Percentiles rank a stretch among this genome's conserved stretches.
Evolutionary conservation across 2,329 filamentous ascomycete genomes (phyloP).

Genomic region (Fusarium miscanthi): DNA sequence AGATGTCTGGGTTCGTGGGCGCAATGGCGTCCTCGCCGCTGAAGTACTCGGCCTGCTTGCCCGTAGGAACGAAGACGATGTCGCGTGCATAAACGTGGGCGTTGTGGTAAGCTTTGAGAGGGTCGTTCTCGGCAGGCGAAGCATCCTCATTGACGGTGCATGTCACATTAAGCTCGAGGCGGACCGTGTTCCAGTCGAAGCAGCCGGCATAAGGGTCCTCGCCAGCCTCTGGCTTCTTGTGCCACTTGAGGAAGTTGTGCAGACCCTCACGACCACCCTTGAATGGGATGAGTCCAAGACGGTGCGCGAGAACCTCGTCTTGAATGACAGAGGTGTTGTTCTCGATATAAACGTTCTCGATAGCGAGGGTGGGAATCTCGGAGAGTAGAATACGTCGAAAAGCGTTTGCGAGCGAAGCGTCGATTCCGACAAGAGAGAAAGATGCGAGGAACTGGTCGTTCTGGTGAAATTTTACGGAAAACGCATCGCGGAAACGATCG

Average conservation of each 20-base stretch:
- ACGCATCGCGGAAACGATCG: slow-evolving; percentile 75
- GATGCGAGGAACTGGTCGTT: slow-evolving; percentile 81
- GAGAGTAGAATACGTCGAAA: slow-evolving; percentile 96
- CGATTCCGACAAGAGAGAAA: slow-evolving; percentile 92
- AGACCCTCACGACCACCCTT: slow-evolving; percentile 82
- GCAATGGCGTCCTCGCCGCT: slow-evolving; percentile 74
- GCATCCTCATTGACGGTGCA: slow-evolving; percentile 85
- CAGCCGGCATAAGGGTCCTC: slow-evolving; percentile 69
- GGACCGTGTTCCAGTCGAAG: slow-evolving; percentile 88
- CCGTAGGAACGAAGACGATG: slow-evolving; percentile 80
- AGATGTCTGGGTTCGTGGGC: slow-evolving; percentile 89
- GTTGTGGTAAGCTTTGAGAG: slow-evolving; percentile 84
- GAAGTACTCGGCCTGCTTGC: slow-evolving; percentile 77
- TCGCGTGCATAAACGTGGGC: slow-evolving; percentile 85
- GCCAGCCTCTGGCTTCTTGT: slow-evolving; percentile 73
- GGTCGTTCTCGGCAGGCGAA: slow-evolving; percentile 78
- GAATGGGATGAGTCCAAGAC: slow-evolving; percentile 90
- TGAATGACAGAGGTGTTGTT: slow-evolving; percentile 99
- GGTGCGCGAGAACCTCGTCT: slow-evolving; percentile 93
- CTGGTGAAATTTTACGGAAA: slow-evolving; percentile 84
- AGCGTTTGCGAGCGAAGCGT: slow-evolving; percentile 94
- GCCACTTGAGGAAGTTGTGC: slow-evolving; percentile 82
- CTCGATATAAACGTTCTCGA: slow-evolving; percentile 91
- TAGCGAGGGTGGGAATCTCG: slow-evolving; percentile 93
- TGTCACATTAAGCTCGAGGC: slow-evolving; percentile 78